These are phyloP conservation scores for Cyberlindnera nakhonratchasimensis DNA, from an alignment of 805 yeast genomes.

Conservation along the genomic window DNA sequence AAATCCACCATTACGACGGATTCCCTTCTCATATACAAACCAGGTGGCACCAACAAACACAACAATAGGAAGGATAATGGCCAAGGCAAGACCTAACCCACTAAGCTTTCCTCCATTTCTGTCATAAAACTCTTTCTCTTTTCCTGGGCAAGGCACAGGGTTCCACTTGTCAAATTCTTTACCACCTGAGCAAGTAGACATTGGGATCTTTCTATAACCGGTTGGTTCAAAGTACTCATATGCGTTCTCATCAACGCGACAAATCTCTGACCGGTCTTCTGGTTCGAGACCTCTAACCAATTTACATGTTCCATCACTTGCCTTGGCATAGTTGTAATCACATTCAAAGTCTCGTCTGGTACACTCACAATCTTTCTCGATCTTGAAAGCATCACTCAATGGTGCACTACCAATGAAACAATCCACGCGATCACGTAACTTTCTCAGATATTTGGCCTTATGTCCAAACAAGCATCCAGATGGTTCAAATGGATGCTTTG, in stretches of 20 bases:
- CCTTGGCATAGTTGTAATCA: constrained; percentile 77
- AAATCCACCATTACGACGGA: constrained; percentile 63
- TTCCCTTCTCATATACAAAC: constrained; percentile 69
- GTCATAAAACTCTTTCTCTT: constrained; percentile 54
- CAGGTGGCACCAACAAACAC: constrained; percentile 40
- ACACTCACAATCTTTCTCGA: constrained; percentile 72
- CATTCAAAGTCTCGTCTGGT: constrained; percentile 89
- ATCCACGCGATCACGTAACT: constrained; percentile 46
- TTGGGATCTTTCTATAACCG: constrained; percentile 84
- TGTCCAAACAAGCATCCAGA: constrained; percentile 72
- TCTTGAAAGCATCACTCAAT: constrained; percentile 51
- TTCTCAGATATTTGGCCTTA: constrained; percentile 54
- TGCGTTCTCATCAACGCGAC: constrained; percentile 48
- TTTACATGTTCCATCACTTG: constrained; percentile 79
- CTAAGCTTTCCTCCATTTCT: constrained; percentile 47
- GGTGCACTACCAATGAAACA: constrained; percentile 66
- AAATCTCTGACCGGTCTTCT: constrained; percentile 57
- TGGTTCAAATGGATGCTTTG: constrained; percentile 49
- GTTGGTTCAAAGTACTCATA: constrained; percentile 82
- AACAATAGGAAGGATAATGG: constrained; percentile 54
- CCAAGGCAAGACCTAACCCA: constrained; percentile 50
- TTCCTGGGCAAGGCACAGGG: constrained; percentile 86
- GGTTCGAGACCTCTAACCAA: constrained; percentile 69
- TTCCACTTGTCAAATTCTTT: constrained; percentile 60
- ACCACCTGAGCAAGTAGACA: constrained; percentile 87